A percentile compares a stretch with the other conserved stretches of the same genome.
phyloP scores from a whole-genome alignment of 257 asterid species.

The Solanum piurae region DNA sequence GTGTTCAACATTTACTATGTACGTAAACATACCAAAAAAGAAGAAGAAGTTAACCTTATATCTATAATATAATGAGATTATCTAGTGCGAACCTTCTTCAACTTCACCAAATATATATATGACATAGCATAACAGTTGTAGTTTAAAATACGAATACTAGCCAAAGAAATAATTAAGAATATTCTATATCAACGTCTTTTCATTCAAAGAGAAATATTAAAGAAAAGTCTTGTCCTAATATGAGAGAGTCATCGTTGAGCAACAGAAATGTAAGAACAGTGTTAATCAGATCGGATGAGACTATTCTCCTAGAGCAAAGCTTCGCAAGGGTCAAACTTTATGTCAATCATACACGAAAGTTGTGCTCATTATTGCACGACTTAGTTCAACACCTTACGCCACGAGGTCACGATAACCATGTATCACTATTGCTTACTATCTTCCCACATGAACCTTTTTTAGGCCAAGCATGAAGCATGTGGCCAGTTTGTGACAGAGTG shows the following conservation, averaged over 20 bases:
- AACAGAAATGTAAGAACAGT: accelerated
- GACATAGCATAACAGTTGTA: not conserved
- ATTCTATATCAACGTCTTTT: not conserved
- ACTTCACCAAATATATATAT: not conserved
- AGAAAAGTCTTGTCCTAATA: not conserved
- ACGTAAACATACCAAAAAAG: not conserved
- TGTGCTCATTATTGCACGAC: not conserved
- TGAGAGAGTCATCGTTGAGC: not conserved
- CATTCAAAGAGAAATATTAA: not conserved
- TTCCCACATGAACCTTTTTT: not conserved
- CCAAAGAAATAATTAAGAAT: not conserved
- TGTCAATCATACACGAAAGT: not conserved
- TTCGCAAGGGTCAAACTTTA: not conserved
- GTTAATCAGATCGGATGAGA: not conserved
- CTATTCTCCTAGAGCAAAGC: accelerated
- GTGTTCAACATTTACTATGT: not conserved
- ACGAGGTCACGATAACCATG: not conserved
- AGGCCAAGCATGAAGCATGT: not conserved
- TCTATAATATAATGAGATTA: not conserved
- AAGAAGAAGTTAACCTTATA: not conserved
- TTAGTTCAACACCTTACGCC: not conserved
- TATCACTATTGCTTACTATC: not conserved
- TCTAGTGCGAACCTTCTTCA: too few species aligned
- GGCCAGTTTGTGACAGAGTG: not conserved
- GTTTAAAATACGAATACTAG: not conserved